Conservation (phyloP, 2,329 filamentous ascomycete genomes). For the Penicillium sclerotigenum region DNA sequence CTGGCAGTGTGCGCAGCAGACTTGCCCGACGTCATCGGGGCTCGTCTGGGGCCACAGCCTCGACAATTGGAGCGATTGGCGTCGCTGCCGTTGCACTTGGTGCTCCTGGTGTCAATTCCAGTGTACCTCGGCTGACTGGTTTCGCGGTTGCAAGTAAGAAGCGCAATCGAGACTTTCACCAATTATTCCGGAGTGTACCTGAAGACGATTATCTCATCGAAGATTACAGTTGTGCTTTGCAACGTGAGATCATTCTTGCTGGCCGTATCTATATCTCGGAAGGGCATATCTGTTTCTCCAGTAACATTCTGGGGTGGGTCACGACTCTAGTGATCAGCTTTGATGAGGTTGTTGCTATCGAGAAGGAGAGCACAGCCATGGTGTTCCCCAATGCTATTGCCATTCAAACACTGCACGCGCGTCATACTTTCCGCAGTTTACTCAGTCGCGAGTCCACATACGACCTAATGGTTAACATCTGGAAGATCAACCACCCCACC, state of each 20-base stretch:
- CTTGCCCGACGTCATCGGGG: slow-evolving; percentile 69
- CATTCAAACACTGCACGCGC: slow-evolving; percentile 91
- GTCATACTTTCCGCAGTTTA: slow-evolving; percentile 93
- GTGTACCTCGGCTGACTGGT: slow-evolving; percentile 76
- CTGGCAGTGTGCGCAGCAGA: slow-evolving; percentile 65
- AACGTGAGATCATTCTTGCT: slow-evolving; percentile 91
- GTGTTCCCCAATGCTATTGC: slow-evolving; percentile 97
- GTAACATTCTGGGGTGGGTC: slow-evolving; percentile 97
- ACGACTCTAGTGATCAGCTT: slow-evolving; percentile 98
- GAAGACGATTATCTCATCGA: slow-evolving; percentile 98
- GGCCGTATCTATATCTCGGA: slow-evolving; percentile 94
- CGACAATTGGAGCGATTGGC: slow-evolving; percentile 68
- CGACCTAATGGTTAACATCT: slow-evolving; percentile 94
- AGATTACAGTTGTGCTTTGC: slow-evolving; percentile 94
- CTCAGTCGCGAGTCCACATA: slow-evolving; percentile 94
- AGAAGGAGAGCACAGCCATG: slow-evolving; percentile 93
- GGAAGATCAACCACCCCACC: slow-evolving; percentile 93
- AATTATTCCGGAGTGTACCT: slow-evolving; percentile 90
- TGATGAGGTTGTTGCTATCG: slow-evolving; percentile 93
- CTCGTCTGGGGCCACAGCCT: slow-evolving; percentile 70
- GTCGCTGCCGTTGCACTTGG: slow-evolving; percentile 69
- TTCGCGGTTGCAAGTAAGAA: slow-evolving; percentile 97
- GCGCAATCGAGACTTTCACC: slow-evolving; percentile 92
- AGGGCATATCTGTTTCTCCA: slow-evolving; percentile 96
- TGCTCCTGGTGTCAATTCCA: slow-evolving; percentile 56